Conservation (phyloP, 768 basidiomycete species). For the Gymnopilus junonius region DNA sequence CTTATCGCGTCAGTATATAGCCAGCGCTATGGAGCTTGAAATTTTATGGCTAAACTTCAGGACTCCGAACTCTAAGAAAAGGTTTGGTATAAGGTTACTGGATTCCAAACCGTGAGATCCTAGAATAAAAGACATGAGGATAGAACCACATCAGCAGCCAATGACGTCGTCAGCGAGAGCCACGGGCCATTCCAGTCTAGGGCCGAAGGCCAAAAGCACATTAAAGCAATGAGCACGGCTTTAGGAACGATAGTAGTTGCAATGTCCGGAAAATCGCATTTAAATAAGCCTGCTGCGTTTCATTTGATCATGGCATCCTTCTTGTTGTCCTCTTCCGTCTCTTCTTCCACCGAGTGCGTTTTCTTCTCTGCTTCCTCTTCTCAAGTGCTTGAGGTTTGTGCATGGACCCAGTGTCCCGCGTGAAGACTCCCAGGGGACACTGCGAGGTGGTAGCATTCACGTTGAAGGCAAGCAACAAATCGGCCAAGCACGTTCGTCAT, state of each 20-base stretch:
- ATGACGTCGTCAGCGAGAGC: background rate
- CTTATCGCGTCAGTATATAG: background rate
- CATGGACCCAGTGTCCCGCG: background rate
- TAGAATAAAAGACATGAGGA: background rate
- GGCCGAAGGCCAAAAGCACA: background rate
- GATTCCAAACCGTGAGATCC: background rate
- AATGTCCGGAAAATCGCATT: background rate
- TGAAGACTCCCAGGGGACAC: background rate
- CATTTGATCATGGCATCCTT: background rate
- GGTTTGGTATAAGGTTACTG: too few species aligned
- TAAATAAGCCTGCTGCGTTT: background rate
- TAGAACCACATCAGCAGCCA: background rate
- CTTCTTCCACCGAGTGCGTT: background rate
- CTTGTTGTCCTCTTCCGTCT: background rate
- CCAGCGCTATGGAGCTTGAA: background rate
- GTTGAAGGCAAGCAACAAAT: background rate
- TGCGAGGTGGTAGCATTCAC: background rate
- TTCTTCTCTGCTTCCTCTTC: background rate
- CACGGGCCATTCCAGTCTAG: background rate
- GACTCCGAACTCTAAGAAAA: background rate
- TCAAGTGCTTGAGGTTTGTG: background rate
- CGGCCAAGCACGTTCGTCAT: background rate
- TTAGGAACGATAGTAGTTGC: background rate
- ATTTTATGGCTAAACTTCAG: background rate
- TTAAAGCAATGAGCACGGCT: background rate